phyloP scores from a whole-genome alignment of 768 basidiomycete species.

The Stropharia rugosoannulata region DNA sequence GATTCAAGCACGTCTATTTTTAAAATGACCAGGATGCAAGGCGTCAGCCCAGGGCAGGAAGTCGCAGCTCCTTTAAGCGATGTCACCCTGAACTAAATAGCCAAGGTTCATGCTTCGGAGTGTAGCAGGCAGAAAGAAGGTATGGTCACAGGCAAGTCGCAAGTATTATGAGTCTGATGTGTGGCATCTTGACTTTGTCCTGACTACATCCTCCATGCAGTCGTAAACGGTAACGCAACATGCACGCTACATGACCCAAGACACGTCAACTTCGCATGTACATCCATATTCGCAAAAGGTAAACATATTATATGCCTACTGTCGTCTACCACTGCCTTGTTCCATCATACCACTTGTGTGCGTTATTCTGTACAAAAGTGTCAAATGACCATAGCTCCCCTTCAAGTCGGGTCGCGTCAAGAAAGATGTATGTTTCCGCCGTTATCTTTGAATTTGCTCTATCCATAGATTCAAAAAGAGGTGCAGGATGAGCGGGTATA shows the following conservation, averaged over 20 bases:
- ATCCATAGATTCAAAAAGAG: constrained; percentile 35
- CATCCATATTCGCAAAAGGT: no score
- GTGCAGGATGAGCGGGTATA: constrained; percentile 41
- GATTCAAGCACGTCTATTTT: no score
- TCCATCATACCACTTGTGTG: constrained; percentile 73
- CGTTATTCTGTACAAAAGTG: constrained; percentile 74
- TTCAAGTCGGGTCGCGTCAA: constrained; percentile 42
- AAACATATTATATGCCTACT: no score
- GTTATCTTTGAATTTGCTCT: constrained; percentile 30
- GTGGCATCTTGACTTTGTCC: no score
- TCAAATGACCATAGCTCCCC: constrained; percentile 77
- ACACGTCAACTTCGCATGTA: no score
- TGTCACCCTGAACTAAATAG: background rate
- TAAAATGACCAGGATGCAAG: no score
- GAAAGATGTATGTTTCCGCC: constrained; percentile 80
- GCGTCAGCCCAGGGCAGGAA: no score
- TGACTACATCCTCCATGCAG: no score
- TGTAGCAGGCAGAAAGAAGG: background rate
- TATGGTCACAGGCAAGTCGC: background rate
- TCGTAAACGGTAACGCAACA: no score
- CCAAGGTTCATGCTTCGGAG: background rate
- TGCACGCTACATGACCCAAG: no score
- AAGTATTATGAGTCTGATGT: background rate
- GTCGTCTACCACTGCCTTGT: constrained; percentile 14
- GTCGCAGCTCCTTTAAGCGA: no score